These are phyloP conservation scores for Theileria orientalis DNA, from an alignment of 169 alveolate species.

Conservation along the genomic window DNA sequence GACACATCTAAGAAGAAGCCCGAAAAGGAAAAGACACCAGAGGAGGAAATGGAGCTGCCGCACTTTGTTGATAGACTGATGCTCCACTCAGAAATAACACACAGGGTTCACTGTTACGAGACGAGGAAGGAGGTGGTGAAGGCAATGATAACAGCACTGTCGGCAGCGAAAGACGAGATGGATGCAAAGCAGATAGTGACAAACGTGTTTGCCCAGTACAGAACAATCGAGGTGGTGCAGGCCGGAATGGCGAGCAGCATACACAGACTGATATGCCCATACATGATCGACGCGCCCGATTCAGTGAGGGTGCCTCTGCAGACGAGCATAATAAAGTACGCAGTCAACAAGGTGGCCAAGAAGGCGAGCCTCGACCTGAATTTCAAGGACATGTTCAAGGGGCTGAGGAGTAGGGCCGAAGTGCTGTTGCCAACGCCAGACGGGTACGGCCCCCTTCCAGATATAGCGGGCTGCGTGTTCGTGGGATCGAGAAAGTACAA, in stretches of 20 bases:
- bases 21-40: slow-evolving; percentile 13
- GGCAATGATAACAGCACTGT: slow-evolving; percentile 19
- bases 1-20: not conserved
- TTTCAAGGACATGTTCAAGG: slow-evolving; percentile 1
- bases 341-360: not conserved
- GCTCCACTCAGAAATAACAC: slow-evolving; percentile 62
- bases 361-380: not conserved
- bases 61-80: slow-evolving; percentile 33
- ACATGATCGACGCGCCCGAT: slow-evolving; percentile 63
- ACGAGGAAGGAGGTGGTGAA: slow-evolving; percentile 31
- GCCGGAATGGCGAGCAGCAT: slow-evolving; percentile 17
- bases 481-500: slow-evolving; percentile 57
- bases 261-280: slow-evolving; percentile 50
- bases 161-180: not conserved
- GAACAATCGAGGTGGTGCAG: slow-evolving; percentile 44
- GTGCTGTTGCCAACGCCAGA: not conserved
- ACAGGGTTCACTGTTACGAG: slow-evolving; percentile 58
- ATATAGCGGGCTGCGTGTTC: slow-evolving; percentile 47
- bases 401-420: not conserved
- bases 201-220: slow-evolving; percentile 9
- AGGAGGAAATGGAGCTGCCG: slow-evolving; percentile 23
- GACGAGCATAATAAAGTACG: slow-evolving; percentile 31
- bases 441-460: not conserved
- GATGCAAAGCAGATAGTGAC: slow-evolving; percentile 8
- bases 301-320: slow-evolving; percentile 30